Conservation (phyloP, 108 stramenopile genomes). For the Epipyxis sp. region DNA sequence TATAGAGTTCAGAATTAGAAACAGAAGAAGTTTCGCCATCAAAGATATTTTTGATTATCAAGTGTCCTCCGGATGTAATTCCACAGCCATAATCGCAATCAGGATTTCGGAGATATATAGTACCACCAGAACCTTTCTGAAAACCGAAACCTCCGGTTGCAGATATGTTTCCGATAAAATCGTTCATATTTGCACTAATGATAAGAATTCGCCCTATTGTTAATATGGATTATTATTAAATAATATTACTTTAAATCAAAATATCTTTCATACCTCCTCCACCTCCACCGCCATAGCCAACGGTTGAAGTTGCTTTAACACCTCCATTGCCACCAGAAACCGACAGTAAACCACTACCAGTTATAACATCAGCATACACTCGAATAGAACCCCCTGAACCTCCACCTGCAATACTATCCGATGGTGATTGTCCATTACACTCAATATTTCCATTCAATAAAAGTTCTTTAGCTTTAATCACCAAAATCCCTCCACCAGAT, state of each 20-base stretch:
- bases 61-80: too few species aligned
- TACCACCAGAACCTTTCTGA: slow-evolving; percentile 12
- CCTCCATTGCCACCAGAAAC: slow-evolving; percentile 9
- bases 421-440: neutral
- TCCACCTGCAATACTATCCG: neutral
- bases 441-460: neutral
- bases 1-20: too few species aligned
- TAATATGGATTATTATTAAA: too few species aligned
- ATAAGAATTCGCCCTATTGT: neutral
- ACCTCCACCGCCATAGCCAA: slow-evolving; percentile 5
- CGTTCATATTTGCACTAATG: neutral
- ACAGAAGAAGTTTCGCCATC: too few species aligned
- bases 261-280: slow-evolving; percentile 20
- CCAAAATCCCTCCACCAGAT: neutral
- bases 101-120: neutral
- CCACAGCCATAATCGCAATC: too few species aligned
- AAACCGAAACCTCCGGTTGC: neutral
- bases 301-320: neutral
- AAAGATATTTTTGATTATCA: too few species aligned
- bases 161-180: neutral
- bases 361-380: neutral
- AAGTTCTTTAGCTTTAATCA: neutral
- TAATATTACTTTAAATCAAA: too few species aligned
- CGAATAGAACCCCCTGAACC: slow-evolving; percentile 13
- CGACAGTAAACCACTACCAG: neutral